phyloP scores from a whole-genome alignment of 2,329 filamentous ascomycete genomes.

The Onygenales sp. region DNA sequence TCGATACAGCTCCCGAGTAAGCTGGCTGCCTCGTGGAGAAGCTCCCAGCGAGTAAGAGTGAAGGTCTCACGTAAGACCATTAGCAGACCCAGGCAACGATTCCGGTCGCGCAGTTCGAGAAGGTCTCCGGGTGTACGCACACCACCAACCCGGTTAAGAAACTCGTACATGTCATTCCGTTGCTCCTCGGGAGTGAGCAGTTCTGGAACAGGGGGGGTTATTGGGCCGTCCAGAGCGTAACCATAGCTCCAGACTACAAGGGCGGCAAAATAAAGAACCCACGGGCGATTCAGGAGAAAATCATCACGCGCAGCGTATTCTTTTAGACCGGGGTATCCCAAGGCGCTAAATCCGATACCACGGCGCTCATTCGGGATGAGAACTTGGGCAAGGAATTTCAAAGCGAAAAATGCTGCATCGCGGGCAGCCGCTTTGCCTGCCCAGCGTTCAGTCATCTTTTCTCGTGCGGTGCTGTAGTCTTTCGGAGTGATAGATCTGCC shows the following conservation, averaged over 20 bases:
- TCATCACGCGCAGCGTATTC: slow-evolving; percentile 80
- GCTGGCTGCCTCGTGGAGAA: slow-evolving; percentile 76
- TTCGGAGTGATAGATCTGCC: slow-evolving; percentile 74
- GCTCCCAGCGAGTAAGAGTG: slow-evolving; percentile 75
- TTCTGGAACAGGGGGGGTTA: slow-evolving; percentile 36
- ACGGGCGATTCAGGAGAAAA: slow-evolving; percentile 79
- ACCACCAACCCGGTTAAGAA: slow-evolving; percentile 61
- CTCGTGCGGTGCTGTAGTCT: slow-evolving; percentile 69
- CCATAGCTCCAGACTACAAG: slow-evolving; percentile 95
- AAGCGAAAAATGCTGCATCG: slow-evolving; percentile 84
- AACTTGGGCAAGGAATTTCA: slow-evolving; percentile 81
- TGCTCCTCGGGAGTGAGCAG: slow-evolving; percentile 56
- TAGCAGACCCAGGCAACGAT: slow-evolving; percentile 71
- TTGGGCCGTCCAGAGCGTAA: slow-evolving; percentile 76
- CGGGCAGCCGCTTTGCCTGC: slow-evolving; percentile 78
- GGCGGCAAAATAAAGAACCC: slow-evolving; percentile 89
- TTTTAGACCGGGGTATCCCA: neutral
- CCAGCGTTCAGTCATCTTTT: slow-evolving; percentile 82
- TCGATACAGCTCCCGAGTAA: slow-evolving; percentile 73
- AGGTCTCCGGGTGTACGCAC: slow-evolving; percentile 70
- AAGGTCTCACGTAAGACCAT: slow-evolving; percentile 77
- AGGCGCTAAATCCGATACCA: slow-evolving; percentile 5
- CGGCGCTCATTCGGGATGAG: slow-evolving; percentile 52
- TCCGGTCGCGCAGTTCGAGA: slow-evolving; percentile 62
- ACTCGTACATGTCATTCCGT: slow-evolving; percentile 68